Evolutionary conservation across 495 filamentous ascomycete genomes (phyloP), one percentile per base, ranked within the genome.

Genomic region (Podospora pseudocomata): DNA sequence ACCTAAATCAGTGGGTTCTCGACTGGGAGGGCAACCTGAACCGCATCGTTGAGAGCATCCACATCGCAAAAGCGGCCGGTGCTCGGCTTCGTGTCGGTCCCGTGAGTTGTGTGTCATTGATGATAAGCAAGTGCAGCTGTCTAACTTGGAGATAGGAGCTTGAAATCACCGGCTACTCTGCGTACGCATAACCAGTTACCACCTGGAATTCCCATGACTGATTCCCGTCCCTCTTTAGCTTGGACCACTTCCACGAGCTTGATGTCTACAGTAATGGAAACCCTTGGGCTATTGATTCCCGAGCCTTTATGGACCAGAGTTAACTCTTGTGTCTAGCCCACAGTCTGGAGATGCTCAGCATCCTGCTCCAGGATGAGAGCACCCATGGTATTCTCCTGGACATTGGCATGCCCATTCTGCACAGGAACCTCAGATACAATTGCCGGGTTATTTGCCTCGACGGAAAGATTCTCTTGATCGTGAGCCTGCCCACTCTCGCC

Each of bases 321-420:
- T 49, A 16, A 49, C 30, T 32, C 3, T 49, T 49, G 15, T 49
- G 9, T 49, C 1, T 16, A 49, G 39, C 88, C 11, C 89, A 93
- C 74, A 90, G 86, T 9, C 90, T 89, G 86, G 91, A 96, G 71
- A 86, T 89, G 83, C 82, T 94, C 0, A 81, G 78, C 16, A 72
- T 77, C 55, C 89, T 96, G 56, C 77, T 97, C 19, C 77, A 78
- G 26, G 84, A 96, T 74, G 74, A 83, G 26, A 82, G 83, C 54
- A 90, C 86, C 67, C 82, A 92, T 72, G 91, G 87, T 74, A 96
- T 96, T 72, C 81, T 97, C 26, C 76, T 96, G 7, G 93, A 94
- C 75, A 84, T 94, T 60, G 91, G 90, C 63, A 84, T 92, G 79
- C 89, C 87, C 1, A 80, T 91, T 19, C 78, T 80, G 32, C 91